phyloP scores from a whole-genome alignment of 306 rosid species.

The Purshia tridentata region DNA sequence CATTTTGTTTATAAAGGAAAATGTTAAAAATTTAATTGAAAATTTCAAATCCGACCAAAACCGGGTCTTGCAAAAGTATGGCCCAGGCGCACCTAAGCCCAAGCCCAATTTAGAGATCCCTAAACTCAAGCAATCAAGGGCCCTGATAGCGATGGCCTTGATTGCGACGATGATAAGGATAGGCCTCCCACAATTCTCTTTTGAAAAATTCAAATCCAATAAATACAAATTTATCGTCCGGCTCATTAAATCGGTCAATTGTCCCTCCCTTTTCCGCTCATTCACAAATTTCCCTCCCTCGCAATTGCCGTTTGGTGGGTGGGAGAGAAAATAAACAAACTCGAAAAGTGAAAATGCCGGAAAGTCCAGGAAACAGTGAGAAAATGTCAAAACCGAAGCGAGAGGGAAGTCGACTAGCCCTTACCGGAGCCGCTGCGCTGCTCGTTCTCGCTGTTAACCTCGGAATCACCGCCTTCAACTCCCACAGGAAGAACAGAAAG shows the following conservation, averaged over 20 bases:
- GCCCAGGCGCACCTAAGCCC: not conserved
- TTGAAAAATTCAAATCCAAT: not conserved
- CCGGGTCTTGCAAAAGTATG: not conserved
- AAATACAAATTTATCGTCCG: not conserved
- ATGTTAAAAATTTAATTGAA: not conserved
- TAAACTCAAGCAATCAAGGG: not conserved
- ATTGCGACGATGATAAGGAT: conserved; percentile 6
- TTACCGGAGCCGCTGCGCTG: conserved; percentile 85
- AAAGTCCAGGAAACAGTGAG: conserved; percentile 42
- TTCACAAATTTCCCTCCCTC: conserved; percentile 52
- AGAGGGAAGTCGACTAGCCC: conserved; percentile 38
- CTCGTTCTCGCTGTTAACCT: conserved; percentile 67
- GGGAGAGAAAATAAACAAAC: conserved; percentile 17
- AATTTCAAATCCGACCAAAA: not conserved
- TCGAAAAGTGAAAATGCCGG: conserved; percentile 53
- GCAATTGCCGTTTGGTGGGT: conserved; percentile 45
- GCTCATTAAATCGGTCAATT: conserved; percentile 15
- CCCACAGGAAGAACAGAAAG: conserved; percentile 42
- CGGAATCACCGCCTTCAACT: conserved; percentile 57
- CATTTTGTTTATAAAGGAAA: too few species aligned
- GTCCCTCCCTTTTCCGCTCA: conserved; percentile 27
- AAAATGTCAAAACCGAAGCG: conserved; percentile 53
- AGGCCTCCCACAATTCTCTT: not conserved
- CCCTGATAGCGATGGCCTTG: not conserved
- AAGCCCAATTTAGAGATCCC: not conserved